These are phyloP conservation scores for Pichia heedii DNA, from an alignment of 805 yeast species.

Conservation along the genomic window DNA sequence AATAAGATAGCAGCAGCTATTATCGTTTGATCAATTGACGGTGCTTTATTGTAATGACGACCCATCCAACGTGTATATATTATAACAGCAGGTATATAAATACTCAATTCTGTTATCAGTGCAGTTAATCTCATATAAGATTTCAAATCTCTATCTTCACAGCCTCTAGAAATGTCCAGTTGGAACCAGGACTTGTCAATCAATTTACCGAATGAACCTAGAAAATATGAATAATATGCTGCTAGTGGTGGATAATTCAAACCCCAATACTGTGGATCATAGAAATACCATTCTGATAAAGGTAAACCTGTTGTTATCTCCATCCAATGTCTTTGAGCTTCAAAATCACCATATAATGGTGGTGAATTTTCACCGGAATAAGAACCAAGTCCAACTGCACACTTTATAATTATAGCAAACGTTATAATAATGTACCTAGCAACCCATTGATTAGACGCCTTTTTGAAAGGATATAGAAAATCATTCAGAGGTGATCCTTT, in stretches of 20 bases:
- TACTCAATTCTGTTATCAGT: constrained; percentile 58
- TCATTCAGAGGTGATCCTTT: constrained; percentile 62
- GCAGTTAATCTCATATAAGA: constrained; percentile 81
- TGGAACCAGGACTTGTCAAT: constrained; percentile 70
- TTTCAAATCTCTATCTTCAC: constrained; percentile 58
- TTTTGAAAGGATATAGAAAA: constrained; percentile 66
- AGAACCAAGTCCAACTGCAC: constrained; percentile 84
- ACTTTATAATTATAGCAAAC: constrained; percentile 65
- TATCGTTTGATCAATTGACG: constrained; percentile 67
- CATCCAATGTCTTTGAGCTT: constrained; percentile 98
- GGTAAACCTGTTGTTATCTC: constrained; percentile 80
- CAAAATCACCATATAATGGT: constrained; percentile 93
- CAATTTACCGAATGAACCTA: constrained; percentile 64
- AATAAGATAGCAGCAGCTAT: constrained; percentile 71
- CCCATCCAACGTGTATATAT: constrained; percentile 67
- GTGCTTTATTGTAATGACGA: constrained; percentile 35
- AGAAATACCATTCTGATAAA: constrained; percentile 73
- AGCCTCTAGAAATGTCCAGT: constrained; percentile 64
- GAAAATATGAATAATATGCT: constrained; percentile 79
- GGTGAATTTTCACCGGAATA: constrained; percentile 65
- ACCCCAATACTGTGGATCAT: constrained; percentile 91
- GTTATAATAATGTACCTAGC: constrained; percentile 69
- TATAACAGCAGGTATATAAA: constrained; percentile 76
- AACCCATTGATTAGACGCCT: constrained; percentile 85
- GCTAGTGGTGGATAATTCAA: constrained; percentile 96